Evolutionary conservation across 106 monocot species (phyloP), one percentile per base, ranked within the genome.

Genomic region (Iris macrosiphon): DNA sequence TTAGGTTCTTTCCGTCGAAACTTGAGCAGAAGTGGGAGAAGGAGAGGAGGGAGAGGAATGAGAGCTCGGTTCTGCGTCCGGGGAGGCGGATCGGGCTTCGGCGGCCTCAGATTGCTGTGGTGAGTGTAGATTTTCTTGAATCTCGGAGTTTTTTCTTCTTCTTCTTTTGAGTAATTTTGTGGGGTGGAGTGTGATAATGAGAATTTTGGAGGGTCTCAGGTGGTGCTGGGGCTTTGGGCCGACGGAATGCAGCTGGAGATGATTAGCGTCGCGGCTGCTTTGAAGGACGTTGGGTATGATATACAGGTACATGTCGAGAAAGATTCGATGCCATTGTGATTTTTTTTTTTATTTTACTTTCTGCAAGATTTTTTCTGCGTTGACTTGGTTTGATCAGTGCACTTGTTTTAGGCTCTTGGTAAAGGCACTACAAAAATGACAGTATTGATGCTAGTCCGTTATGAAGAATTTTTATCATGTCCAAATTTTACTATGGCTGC

Each of bases 251-350:
- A 77, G 62, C 41, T 86, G 66, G 54, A 81, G 70, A 81, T 86
- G 77, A 48, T 81, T 29, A 86, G 66, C 39, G 35, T 86, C 22
- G 86, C 74, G 15, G 31, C 52, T 15, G 81, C 67, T 38, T 31
- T 86, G 62, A 73, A 77, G 58, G 81, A 81, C 59, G 71, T 74
- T 55, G 86, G 86, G 4, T 86, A 77, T 41, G 71, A 71, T 23
- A 71, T 86, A 50, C 50, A 77, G 81, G 86, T 86, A 61, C 24
- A 35, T n/a, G n/a, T n/a, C n/a, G n/a, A n/a, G n/a, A n/a, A n/a
- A n/a, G n/a, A n/a, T n/a, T n/a, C n/a, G n/a, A n/a, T n/a, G n/a
- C n/a, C n/a, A n/a, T n/a, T n/a, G n/a, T n/a, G n/a, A n/a, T n/a
- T n/a, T n/a, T n/a, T n/a, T n/a, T n/a, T n/a, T n/a, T n/a, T n/a